phyloP scores from a whole-genome alignment of 73 alveolate species.

The Diophrys sp. region DNA sequence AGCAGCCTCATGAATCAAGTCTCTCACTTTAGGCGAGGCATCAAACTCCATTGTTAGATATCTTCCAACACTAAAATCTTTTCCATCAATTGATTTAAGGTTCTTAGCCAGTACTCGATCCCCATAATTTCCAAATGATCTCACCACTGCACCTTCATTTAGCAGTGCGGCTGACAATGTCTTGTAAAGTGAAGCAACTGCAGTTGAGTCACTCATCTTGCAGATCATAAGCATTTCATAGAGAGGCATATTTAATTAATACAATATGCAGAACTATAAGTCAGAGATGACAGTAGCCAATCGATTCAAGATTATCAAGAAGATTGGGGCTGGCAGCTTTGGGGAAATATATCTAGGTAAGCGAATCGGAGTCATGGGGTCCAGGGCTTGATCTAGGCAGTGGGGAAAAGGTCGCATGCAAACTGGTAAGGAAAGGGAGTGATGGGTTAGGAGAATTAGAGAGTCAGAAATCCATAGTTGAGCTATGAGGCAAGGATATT shows the following conservation, averaged over 20 bases:
- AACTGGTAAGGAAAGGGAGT: background rate
- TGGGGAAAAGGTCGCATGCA: background rate
- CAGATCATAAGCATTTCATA: constrained; percentile 41
- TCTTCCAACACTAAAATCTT: constrained; percentile 25
- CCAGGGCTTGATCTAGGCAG: background rate
- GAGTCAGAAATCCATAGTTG: background rate
- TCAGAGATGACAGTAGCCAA: constrained; percentile 60
- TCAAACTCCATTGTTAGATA: constrained; percentile 16
- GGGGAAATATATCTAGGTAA: constrained; percentile 77
- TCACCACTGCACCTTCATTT: constrained; percentile 38
- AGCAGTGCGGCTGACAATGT: constrained; percentile 28
- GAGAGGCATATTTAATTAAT: constrained; percentile 44
- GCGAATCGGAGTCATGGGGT: no score
- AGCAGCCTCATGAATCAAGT: background rate
- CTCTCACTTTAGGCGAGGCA: background rate
- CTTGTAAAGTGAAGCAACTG: constrained; percentile 29
- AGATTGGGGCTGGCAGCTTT: constrained; percentile 80
- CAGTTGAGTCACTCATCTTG: constrained; percentile 38
- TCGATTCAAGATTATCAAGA: constrained; percentile 63
- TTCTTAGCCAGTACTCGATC: constrained; percentile 33
- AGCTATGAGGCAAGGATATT: background rate
- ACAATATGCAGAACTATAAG: no score
- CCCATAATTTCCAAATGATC: constrained; percentile 34
- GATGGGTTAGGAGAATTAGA: background rate
- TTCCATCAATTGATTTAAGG: constrained; percentile 31